Evolutionary conservation across 257 asterid genomes (phyloP).

Genomic region (Ocimum tenuiflorum): DNA sequence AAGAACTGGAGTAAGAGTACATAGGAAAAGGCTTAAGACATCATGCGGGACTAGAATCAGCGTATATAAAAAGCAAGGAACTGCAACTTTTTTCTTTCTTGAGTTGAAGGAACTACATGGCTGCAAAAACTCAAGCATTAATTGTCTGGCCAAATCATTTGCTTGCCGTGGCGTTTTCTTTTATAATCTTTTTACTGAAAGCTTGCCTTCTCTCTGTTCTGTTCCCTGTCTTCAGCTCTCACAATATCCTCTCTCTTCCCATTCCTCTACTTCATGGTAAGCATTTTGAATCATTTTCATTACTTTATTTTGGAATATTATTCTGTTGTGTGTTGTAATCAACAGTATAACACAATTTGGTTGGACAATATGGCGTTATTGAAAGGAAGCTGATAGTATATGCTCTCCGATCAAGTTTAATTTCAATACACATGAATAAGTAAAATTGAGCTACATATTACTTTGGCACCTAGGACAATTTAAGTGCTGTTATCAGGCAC

Average conservation of each 20-base stretch:
- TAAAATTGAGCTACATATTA: neutral
- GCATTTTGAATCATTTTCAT: slow-evolving; percentile 10
- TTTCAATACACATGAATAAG: neutral
- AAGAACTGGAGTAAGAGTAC: too few species aligned
- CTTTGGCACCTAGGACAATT: neutral
- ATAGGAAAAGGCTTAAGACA: too few species aligned
- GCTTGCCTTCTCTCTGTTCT: neutral
- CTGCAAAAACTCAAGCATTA: neutral
- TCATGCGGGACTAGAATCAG: too few species aligned
- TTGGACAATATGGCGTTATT: too few species aligned
- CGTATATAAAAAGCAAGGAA: too few species aligned
- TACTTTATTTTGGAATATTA: neutral
- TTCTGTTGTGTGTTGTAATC: neutral
- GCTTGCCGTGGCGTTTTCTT: too few species aligned
- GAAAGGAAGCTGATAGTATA: neutral
- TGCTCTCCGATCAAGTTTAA: neutral
- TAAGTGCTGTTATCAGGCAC: too few species aligned
- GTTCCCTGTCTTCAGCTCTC: slow-evolving; percentile 44
- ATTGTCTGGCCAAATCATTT: neutral
- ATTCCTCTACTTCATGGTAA: slow-evolving; percentile 77
- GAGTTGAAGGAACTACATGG: neutral
- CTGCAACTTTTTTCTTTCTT: too few species aligned
- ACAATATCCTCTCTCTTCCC: slow-evolving; percentile 75
- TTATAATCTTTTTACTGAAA: too few species aligned
- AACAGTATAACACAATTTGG: too few species aligned